These are phyloP conservation scores for Oryza glaberrima DNA, from an alignment of 176 grass and related monocot species.

Conservation along the genomic window DNA sequence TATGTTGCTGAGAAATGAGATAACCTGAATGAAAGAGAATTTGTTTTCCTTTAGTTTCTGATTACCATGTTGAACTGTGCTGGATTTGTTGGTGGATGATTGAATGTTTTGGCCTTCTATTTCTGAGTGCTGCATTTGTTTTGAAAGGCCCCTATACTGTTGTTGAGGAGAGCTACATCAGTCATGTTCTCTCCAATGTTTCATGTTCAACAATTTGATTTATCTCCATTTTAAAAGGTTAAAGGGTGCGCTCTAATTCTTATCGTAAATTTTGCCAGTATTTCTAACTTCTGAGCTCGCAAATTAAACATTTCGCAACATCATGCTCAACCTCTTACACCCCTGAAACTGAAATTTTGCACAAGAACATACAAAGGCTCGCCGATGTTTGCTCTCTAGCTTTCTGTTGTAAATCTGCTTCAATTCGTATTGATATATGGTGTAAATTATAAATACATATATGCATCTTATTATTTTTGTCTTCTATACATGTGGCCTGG, in stretches of 20 bases:
- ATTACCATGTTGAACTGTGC: background rate
- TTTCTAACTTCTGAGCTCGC: background rate
- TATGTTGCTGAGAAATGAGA: constrained; percentile 37
- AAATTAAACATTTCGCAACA: background rate
- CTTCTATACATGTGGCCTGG: constrained; percentile 51
- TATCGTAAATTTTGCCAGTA: background rate
- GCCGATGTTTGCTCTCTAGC: background rate
- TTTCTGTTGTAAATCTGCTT: background rate
- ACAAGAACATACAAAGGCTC: background rate
- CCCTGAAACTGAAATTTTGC: background rate
- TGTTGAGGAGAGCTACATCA: background rate
- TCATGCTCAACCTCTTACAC: background rate
- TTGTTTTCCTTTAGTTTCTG: background rate
- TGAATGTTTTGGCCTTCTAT: background rate
- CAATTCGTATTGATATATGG: background rate
- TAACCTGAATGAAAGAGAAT: constrained; percentile 19
- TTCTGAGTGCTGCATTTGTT: background rate
- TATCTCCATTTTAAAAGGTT: background rate
- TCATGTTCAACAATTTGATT: background rate
- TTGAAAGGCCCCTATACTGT: background rate
- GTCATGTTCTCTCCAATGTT: background rate
- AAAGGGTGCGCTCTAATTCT: background rate
- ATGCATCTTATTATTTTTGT: constrained; percentile 15
- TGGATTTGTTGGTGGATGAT: background rate
- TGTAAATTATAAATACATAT: background rate